A percentile compares a stretch with the other conserved stretches of the same genome.
Conservation (phyloP, 345 rosid species). For the Arabidopsis arenosa region DNA sequence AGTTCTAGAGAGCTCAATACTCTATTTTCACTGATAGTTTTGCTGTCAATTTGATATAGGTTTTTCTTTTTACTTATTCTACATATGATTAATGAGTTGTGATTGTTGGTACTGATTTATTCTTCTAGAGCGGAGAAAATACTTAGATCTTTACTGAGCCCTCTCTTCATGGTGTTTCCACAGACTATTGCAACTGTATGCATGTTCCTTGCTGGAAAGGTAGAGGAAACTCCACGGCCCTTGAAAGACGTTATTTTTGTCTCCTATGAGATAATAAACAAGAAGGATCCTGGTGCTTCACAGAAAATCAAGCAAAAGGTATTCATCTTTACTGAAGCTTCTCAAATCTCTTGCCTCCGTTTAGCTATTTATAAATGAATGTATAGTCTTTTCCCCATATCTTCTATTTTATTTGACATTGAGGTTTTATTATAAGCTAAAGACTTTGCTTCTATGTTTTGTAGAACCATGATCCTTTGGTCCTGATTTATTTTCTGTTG, state of each 20-base stretch:
- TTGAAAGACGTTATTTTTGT: conserved; percentile 86
- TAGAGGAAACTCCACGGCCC: conserved; percentile 97
- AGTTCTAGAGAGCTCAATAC: conserved; percentile 19
- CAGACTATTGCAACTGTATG: conserved; percentile 94
- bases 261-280: conserved; percentile 88
- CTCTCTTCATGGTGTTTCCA: conserved; percentile 22
- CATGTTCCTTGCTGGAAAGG: conserved; percentile 98
- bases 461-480: neutral
- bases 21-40: conserved; percentile 6
- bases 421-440: neutral
- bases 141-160: conserved; percentile 8
- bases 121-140: conserved; percentile 3
- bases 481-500: conserved; percentile 2
- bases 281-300: conserved; percentile 81
- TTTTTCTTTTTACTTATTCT: conserved; percentile 1
- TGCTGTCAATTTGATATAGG: conserved; percentile 10
- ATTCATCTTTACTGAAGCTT: conserved; percentile 24
- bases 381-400: neutral
- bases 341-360: neutral
- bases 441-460: neutral
- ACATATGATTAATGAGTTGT: neutral
- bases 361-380: conserved; percentile 1
- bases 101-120: conserved; percentile 5
- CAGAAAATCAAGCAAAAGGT: conserved; percentile 96
- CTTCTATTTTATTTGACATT: conserved; percentile 9